A percentile compares a stretch with the other conserved stretches of the same genome.
Evolutionary conservation across 176 grass and related monocot species (phyloP).

Genomic region (Secale cereale): DNA sequence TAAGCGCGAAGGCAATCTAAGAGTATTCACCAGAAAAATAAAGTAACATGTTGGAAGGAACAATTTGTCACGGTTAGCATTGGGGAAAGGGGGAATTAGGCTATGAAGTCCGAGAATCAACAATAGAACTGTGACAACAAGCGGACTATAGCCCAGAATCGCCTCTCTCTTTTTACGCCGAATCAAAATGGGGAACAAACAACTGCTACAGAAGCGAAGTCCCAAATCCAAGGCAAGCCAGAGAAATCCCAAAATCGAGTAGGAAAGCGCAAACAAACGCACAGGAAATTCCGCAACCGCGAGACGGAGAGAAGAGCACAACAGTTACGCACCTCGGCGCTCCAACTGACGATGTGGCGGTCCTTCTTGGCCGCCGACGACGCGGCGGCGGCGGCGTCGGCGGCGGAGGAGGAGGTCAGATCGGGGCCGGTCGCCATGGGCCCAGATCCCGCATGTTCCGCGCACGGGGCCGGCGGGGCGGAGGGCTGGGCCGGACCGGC

Average conservation of each 20-base stretch:
- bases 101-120: not conserved
- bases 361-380: conserved; percentile 62
- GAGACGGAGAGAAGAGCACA: not conserved
- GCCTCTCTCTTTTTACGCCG: not conserved
- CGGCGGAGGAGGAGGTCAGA: conserved; percentile 39
- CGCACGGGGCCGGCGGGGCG: not conserved
- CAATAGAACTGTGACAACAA: not conserved
- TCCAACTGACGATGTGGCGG: conserved; percentile 84
- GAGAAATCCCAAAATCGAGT: conserved; percentile 21
- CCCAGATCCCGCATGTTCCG: conserved; percentile 58
- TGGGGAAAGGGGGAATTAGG: not conserved
- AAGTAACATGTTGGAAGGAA: no score
- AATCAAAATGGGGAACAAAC: not conserved
- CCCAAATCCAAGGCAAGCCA: not conserved
- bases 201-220: not conserved
- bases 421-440: conserved; percentile 55
- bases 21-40: no score
- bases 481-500: not conserved
- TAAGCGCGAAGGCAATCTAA: not conserved
- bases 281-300: not conserved
- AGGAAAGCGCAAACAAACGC: not conserved
- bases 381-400: conserved; percentile 1
- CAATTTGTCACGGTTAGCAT: not conserved
- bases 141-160: not conserved
- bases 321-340: conserved; percentile 42